phyloP scores from a whole-genome alignment of 192 early-diverging fungal genomes.

The Coemansia sp. region DNA sequence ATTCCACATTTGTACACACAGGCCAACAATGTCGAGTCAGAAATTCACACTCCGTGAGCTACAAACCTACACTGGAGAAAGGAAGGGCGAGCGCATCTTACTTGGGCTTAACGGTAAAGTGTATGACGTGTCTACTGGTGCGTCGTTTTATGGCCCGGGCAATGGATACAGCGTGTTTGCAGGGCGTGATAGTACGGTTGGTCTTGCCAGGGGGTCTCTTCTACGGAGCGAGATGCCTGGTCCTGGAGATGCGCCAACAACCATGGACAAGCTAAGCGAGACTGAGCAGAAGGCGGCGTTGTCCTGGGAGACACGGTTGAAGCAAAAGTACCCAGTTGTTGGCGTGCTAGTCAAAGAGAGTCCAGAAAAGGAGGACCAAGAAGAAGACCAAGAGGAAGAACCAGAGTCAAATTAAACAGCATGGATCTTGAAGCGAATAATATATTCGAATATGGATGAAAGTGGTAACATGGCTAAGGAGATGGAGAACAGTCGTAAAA shows the following conservation, averaged over 20 bases:
- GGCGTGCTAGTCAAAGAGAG: constrained; percentile 59
- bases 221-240: constrained; percentile 63
- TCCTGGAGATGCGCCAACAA: constrained; percentile 63
- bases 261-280: constrained; percentile 65
- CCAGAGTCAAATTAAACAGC: neutral
- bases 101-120: constrained; percentile 80
- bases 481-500: neutral
- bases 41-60: constrained; percentile 28
- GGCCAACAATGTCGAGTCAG: neutral
- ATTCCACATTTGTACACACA: neutral
- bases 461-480: neutral
- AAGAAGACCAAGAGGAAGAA: neutral
- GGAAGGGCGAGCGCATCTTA: constrained; percentile 57
- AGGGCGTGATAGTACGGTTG: constrained; percentile 85
- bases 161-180: constrained; percentile 89
- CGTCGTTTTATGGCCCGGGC: constrained; percentile 82
- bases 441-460: neutral
- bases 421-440: constrained; percentile 5
- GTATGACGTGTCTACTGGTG: constrained; percentile 79
- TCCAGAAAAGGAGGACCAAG: no score
- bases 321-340: constrained; percentile 68
- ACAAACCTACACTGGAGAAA: constrained; percentile 16
- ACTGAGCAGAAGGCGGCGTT: constrained; percentile 65
- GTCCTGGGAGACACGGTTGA: constrained; percentile 76
- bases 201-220: constrained; percentile 84